phyloP scores from a whole-genome alignment of 2,329 filamentous ascomycete species.

The Pseudopithomyces chartarum region DNA sequence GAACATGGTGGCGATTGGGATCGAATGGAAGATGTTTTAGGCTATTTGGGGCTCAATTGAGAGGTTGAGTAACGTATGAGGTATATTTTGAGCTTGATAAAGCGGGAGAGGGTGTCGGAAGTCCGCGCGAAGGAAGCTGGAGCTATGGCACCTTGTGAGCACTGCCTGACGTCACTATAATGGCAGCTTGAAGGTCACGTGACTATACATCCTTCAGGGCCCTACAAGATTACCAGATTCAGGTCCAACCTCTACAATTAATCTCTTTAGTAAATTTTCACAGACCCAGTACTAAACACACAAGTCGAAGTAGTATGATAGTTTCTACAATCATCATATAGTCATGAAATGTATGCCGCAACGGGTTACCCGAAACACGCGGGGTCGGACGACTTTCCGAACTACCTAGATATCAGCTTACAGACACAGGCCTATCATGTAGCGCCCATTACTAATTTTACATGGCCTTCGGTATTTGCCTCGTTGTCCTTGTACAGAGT shows the following conservation, averaged over 20 bases:
- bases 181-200: background rate
- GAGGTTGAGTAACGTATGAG: background rate
- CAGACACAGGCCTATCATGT: background rate
- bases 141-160: constrained; percentile 7
- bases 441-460: background rate
- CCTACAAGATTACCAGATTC: too few species aligned
- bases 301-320: too few species aligned
- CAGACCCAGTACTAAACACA: too few species aligned
- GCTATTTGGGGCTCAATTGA: background rate
- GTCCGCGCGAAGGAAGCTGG: background rate
- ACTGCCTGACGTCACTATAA: constrained; percentile 8
- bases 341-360: too few species aligned
- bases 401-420: background rate
- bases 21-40: background rate
- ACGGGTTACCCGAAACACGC: too few species aligned
- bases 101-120: background rate
- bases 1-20: constrained; percentile 28
- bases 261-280: too few species aligned
- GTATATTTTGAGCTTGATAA: background rate
- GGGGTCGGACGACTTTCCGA: constrained; percentile 2
- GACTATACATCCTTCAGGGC: too few species aligned
- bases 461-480: too few species aligned
- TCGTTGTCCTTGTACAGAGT: too few species aligned
- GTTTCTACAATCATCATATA: too few species aligned
- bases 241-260: too few species aligned